Evolutionary conservation across 164 flowering plant genomes (phyloP).

Genomic region (Tetracentron sinense): DNA sequence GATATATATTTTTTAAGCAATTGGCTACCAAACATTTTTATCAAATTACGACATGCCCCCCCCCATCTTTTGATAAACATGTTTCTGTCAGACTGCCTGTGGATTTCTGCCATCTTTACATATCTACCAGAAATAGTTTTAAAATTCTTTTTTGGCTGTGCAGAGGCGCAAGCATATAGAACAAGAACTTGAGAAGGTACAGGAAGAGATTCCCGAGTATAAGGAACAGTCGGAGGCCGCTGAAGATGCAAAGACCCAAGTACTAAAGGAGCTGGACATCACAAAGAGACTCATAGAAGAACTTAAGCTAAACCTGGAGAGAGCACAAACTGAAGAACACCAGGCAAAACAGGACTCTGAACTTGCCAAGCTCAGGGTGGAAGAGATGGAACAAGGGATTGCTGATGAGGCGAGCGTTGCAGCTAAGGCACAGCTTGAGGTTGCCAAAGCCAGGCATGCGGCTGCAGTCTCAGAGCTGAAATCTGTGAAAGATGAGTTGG

Average conservation of each 20-base stretch:
- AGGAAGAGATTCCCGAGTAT: conserved; percentile 65
- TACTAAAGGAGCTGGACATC: conserved; percentile 61
- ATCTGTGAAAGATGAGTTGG: conserved; percentile 68
- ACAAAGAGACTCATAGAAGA: conserved; percentile 76
- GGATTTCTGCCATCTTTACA: background rate
- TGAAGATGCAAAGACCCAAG: conserved; percentile 55
- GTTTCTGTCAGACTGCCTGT: too few species aligned
- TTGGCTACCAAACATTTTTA: too few species aligned
- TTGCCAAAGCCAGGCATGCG: conserved; percentile 66
- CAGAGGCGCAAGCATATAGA: conserved; percentile 68
- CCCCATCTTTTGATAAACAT: too few species aligned
- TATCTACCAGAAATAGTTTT: background rate
- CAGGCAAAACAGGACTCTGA: conserved; percentile 89
- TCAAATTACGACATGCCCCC: too few species aligned
- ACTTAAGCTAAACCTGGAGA: conserved; percentile 71
- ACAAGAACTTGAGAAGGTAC: conserved; percentile 68
- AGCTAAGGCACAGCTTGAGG: conserved; percentile 89
- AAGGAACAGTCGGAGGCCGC: conserved; percentile 55
- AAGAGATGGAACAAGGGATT: conserved; percentile 82
- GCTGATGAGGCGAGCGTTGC: conserved; percentile 81
- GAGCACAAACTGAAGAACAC: conserved; percentile 78
- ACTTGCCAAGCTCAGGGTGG: conserved; percentile 65
- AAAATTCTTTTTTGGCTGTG: conserved; percentile 14
- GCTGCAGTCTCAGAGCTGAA: conserved; percentile 65
- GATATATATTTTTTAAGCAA: too few species aligned